These are phyloP conservation scores for Aspergillus vadensis DNA, from an alignment of 2,329 filamentous ascomycete species.

Conservation along the genomic window DNA sequence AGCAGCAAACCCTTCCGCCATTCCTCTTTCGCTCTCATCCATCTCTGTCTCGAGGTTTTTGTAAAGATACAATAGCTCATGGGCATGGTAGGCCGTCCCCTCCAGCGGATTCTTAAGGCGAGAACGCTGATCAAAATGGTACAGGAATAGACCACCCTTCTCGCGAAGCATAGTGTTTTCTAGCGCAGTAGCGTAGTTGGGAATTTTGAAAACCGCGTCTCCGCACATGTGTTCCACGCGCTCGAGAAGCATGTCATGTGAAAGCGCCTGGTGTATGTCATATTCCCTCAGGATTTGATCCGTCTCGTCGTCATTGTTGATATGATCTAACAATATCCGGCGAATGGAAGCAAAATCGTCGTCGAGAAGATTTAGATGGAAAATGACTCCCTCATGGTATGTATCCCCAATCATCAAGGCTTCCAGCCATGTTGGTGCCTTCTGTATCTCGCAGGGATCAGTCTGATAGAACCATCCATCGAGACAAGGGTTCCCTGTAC, in stretches of 20 bases:
- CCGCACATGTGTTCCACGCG: slow-evolving; percentile 30
- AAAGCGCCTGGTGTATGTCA: slow-evolving; percentile 16
- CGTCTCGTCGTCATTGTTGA: slow-evolving; percentile 15
- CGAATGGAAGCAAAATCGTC: slow-evolving; percentile 22
- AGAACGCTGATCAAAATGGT: slow-evolving; percentile 32
- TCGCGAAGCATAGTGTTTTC: background rate
- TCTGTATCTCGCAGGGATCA: slow-evolving; percentile 17
- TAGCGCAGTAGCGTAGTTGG: slow-evolving; percentile 22
- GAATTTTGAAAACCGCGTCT: slow-evolving; percentile 30
- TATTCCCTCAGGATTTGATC: slow-evolving; percentile 25
- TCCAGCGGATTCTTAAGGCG: slow-evolving; percentile 25
- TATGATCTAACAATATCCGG: slow-evolving; percentile 10
- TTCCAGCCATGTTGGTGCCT: slow-evolving; percentile 26
- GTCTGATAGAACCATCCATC: slow-evolving; percentile 29
- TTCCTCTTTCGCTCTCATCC: slow-evolving; percentile 17
- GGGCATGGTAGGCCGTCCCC: slow-evolving; percentile 31
- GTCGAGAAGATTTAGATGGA: slow-evolving; percentile 27
- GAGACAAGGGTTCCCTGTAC: slow-evolving; percentile 30
- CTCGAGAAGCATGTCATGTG: slow-evolving; percentile 13
- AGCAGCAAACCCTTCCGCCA: slow-evolving; percentile 23
- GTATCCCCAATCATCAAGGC: slow-evolving; percentile 29
- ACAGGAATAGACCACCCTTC: slow-evolving; percentile 15
- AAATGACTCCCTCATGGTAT: slow-evolving; percentile 32
- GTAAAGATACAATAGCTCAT: slow-evolving; percentile 31
- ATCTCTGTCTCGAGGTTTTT: slow-evolving; percentile 26